Percentiles rank a stretch among this genome's conserved stretches.
Evolutionary conservation across 1,284 basidiomycete species (phyloP).

Genomic region (Spongiforma sp.): DNA sequence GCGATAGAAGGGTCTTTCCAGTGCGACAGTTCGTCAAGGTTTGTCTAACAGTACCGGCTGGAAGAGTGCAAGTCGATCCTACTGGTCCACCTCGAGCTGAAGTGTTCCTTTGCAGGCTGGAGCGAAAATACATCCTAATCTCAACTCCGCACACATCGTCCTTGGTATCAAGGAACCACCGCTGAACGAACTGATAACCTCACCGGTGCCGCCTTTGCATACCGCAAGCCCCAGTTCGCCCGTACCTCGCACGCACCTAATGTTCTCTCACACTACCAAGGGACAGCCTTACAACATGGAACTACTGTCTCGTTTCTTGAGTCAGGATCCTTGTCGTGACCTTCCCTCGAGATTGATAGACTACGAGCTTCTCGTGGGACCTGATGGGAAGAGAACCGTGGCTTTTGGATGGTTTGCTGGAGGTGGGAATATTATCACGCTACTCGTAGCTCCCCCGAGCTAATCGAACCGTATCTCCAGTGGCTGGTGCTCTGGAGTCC

Average conservation of each 20-base stretch:
- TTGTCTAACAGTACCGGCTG: constrained; percentile 9
- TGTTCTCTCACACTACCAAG: constrained; percentile 93
- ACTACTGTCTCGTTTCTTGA: constrained; percentile 71
- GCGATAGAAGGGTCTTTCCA: constrained; percentile 75
- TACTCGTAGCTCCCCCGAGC: neutral
- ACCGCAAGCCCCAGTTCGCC: constrained; percentile 18
- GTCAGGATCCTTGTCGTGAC: constrained; percentile 18
- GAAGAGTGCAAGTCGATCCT: neutral
- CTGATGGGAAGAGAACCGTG: constrained; percentile 75
- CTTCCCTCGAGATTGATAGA: constrained; percentile 71
- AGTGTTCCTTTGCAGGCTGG: constrained; percentile 64
- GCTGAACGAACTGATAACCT: constrained; percentile 60
- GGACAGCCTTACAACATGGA: constrained; percentile 86
- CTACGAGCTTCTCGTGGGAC: constrained; percentile 79
- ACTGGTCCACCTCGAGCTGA: constrained; percentile 9
- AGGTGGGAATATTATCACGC: constrained; percentile 48
- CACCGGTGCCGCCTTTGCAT: constrained; percentile 40
- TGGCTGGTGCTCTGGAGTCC: constrained; percentile 85
- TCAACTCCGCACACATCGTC: constrained; percentile 75
- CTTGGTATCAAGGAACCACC: constrained; percentile 91
- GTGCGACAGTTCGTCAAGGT: constrained; percentile 72
- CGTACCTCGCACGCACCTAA: constrained; percentile 69
- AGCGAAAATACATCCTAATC: constrained; percentile 62
- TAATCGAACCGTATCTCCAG: constrained; percentile 41
- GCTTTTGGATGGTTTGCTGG: constrained; percentile 92